Percentiles rank a stretch among this genome's conserved stretches.
Evolutionary conservation across 768 basidiomycete species (phyloP).

Genomic region (Naganishia onofrii): DNA sequence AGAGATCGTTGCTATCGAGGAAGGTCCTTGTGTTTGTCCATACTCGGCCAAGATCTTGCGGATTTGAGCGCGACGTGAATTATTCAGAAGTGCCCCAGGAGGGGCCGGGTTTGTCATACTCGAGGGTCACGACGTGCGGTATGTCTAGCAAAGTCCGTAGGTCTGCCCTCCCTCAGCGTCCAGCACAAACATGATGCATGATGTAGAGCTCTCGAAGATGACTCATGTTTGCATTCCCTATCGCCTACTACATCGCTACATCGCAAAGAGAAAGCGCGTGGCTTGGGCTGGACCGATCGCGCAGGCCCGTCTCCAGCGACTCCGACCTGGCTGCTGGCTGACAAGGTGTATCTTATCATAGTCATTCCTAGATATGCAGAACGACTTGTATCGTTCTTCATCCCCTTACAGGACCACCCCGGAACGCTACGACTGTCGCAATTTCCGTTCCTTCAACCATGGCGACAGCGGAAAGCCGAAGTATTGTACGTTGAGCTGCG

Average conservation of each 20-base stretch:
- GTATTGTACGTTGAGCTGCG: conserved; percentile 1
- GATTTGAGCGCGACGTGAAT: conserved; percentile 14
- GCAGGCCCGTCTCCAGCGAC: conserved; percentile 5
- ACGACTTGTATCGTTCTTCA: no score
- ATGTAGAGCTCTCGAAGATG: background rate
- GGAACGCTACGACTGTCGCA: background rate
- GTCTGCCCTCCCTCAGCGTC: background rate
- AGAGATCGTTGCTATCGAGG: background rate
- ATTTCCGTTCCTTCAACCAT: background rate
- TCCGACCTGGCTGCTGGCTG: conserved; percentile 12
- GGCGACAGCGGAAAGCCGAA: conserved; percentile 22
- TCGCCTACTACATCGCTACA: background rate
- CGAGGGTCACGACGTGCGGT: no score
- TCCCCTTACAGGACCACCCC: background rate
- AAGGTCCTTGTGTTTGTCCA: conserved; percentile 1
- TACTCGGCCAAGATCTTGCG: conserved; percentile 15
- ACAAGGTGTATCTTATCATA: background rate
- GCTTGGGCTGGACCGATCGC: conserved; percentile 10
- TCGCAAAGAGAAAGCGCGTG: conserved; percentile 17
- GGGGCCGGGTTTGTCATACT: background rate
- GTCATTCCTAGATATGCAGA: no score
- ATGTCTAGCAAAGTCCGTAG: background rate
- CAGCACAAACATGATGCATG: background rate
- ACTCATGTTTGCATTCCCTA: conserved; percentile 8
- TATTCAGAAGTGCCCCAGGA: background rate